Base-by-base conservation (phyloP, 2,329 filamentous ascomycete species). In the Davidsoniella australis region DNA sequence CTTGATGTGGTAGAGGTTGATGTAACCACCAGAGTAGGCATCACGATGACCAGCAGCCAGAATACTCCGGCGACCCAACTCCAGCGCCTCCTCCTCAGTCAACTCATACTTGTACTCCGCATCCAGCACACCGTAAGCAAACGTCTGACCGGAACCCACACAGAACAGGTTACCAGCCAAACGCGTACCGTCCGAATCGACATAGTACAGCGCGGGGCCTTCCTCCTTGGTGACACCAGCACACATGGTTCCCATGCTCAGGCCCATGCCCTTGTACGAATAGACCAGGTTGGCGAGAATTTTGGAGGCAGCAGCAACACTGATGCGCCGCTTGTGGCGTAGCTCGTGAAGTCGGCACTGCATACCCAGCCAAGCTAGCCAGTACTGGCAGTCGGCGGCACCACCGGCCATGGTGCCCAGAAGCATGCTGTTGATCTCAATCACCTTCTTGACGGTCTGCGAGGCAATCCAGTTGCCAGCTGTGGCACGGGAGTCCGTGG, bases 401-500 rank as follows among this genome's bases (percentile, higher is more conserved):
- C 91, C 91, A 66, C 91, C 91, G 55, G 91, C 91, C 89, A 98
- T 94, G 58, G 91, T 98, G 56, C 91, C 91, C 61, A 98, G 70
- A 67, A 98, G 75, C 66, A 82, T 83, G 67, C 75, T 85, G 72
- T 94, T 94, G 73, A 94, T 94, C 75, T 94, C 87, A 63, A 98
- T 96, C 58, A 98, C 91, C 76, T 98, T 98, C 80, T 98, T 98
- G 63, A 98, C 91, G 48, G 91, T 98, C 75, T 98, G 91, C 69
- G 85, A 94, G 57, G 91, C 91, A 68, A 98, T 98, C 91, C 91
- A 98, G 76, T 91, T 93, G 61, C 91, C 91, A 26, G 91, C 89
- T 44, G 91, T 94, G 53, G 91, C 91, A 69, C 91, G 80, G 53
- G 91, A 98, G 70, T 98, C 91, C 53, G 91, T 98, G 49, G 89